Evolutionary conservation across 2,329 filamentous ascomycete genomes (phyloP), one percentile per base, ranked within the genome.

Genomic region (Amesomyces nigricolor): DNA sequence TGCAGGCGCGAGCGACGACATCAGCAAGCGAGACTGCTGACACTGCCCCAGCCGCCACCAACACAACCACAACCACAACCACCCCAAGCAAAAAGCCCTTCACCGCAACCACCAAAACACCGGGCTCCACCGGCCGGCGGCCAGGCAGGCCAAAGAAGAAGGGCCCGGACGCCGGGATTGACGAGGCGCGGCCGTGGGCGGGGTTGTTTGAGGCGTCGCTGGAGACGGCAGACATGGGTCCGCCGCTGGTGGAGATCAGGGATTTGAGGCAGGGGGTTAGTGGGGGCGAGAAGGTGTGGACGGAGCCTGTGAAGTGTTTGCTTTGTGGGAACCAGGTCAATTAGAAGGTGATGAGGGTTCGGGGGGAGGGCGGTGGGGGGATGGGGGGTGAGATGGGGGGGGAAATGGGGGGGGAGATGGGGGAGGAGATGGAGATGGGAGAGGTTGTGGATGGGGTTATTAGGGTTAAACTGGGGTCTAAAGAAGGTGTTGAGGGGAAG

Each of bases 231-330:
- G 3, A 75, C 17, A 51, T 54, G 2, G 62, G 73, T 3, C 76
- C 77, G 16, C 75, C 78, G 0, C 65, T 73, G 19, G 72, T 82
- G 49, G 76, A 80, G 59, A 75, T 83, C 49, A 73, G 66, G 26
- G 80, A 83, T 60, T 66, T 81, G 45, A 73, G 80, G 46, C 64
- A 73, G 30, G 70, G 71, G 9, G 68, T 82, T 6, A 65, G 65
- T 2, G 77, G 74, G 9, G 78, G 78, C 2, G 74, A 75, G 32
- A 80, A 77, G 66, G 70, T 68, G 9, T 83, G 80, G 80, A 75
- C 71, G 10, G 78, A 82, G 64, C 72, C 72, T 4, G 65, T 78
- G 32, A 67, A 71, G 47, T 83, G 80, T 58, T 70, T 82, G 37
- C 63, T 79, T 40, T 83, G 80, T 63, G 69, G 69, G 19, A 63